Base-by-base conservation (phyloP, 2,329 filamentous ascomycete genomes). In the Fusarium sp. region DNA sequence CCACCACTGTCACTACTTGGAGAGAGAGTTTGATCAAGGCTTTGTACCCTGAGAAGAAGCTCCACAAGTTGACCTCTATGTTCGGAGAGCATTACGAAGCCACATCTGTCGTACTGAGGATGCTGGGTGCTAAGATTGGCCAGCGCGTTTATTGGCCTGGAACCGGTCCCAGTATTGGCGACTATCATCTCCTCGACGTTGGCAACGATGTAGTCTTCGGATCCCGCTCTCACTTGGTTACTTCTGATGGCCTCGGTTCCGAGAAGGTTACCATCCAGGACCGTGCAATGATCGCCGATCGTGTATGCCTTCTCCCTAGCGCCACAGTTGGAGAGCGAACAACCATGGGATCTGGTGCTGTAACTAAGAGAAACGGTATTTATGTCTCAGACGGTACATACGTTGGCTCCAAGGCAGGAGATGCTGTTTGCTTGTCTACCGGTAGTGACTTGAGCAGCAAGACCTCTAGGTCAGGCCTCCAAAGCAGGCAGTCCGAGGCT, bases 81-180 rank as follows among this genome's bases (percentile, higher is more conserved):
- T 61, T 61, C 11, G 58, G 58, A 0, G 39, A 52, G 14, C 58
- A 61, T 2, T 61, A 61, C 4, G 58, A 61, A 8, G 56, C 58
- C 15, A 61, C 58, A 0, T 61, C 58, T 2, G n/a, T 61, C 0
- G 21, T 33, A 0, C 1, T 61, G 17, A n/a, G 58, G 2, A 59
- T 59, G 3, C 25, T 61, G 1, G 56, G 56, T 2, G 58, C 56
- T 0, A 61, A 60, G 18, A 14, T 61, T 13, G 58, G 58, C 0
- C 14, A 61, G 11, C 58, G 58, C 1, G 56, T 61, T 0, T 61
- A 61, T 13, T 61, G 58, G 58, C 58, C 58, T 11, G 58, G 58
- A 3, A 61, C 58, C 2, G 56, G 58, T 0, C 58, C 58, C 0
- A 23, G 21, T 1, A 45, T 61, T 0, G 56, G 58, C 0, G 58